Conservation (phyloP, 495 filamentous ascomycete genomes). For the Penicillium taxi region DNA sequence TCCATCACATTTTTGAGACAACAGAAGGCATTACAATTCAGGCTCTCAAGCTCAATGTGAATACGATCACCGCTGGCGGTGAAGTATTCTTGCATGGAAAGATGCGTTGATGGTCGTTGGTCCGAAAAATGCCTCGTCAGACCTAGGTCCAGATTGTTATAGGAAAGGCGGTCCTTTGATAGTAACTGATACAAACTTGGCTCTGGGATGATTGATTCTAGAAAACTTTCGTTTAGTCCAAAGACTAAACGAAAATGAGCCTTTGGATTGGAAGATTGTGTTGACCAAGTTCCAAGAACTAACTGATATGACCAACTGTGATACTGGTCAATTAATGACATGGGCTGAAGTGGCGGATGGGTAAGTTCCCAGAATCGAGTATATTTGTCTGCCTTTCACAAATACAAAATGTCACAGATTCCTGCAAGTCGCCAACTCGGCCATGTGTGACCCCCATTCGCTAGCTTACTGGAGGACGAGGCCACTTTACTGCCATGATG, state of each 20-base stretch:
- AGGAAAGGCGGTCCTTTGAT: constrained; percentile 80
- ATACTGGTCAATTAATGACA: constrained; percentile 37
- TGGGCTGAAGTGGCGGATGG: constrained; percentile 65
- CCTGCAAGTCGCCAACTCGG: constrained; percentile 8
- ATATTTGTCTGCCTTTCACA: no score
- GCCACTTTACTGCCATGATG: constrained; percentile 37
- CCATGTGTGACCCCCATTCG: constrained; percentile 8
- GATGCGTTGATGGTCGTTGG: constrained; percentile 87
- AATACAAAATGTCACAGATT: no score
- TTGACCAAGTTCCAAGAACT: constrained; percentile 63
- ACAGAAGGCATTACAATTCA: constrained; percentile 92
- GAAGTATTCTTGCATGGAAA: constrained; percentile 78
- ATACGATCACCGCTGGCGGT: constrained; percentile 86
- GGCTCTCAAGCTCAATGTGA: constrained; percentile 86
- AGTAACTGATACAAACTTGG: constrained; percentile 85
- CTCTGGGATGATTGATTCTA: constrained; percentile 72
- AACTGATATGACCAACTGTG: constrained; percentile 59
- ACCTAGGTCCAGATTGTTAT: constrained; percentile 87
- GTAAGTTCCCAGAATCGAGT: constrained; percentile 3
- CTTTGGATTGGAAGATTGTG: constrained; percentile 65
- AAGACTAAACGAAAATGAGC: no score
- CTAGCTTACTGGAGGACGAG: constrained; percentile 24
- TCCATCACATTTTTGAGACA: constrained; percentile 91
- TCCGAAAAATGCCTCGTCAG: constrained; percentile 76
- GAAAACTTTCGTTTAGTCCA: constrained; percentile 87